Evolutionary conservation across 192 early-diverging fungal species (phyloP).

Genomic region (Coemansia sp.): DNA sequence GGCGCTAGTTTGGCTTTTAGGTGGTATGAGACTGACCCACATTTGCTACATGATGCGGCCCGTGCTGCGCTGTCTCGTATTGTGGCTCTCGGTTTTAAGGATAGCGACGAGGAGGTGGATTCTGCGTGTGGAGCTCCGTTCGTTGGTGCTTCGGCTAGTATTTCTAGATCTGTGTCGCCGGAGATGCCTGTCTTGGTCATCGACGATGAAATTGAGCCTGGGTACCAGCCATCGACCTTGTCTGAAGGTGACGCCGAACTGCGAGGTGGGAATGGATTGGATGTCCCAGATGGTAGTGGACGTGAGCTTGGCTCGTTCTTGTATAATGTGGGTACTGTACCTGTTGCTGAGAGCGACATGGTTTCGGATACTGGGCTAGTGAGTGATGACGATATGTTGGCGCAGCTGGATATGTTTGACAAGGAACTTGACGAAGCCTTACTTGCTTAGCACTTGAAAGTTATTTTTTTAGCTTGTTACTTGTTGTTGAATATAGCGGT

Average conservation of each 20-base stretch:
- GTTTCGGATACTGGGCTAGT: neutral
- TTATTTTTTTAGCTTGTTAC: too few relatives aligned
- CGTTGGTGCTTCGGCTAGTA: neutral
- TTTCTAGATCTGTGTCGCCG: slow-evolving; percentile 27
- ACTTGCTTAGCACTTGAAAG: neutral
- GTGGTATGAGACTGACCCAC: slow-evolving; percentile 46
- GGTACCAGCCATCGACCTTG: neutral
- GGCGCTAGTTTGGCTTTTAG: neutral
- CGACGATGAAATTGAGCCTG: neutral
- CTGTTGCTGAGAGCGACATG: neutral
- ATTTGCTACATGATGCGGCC: slow-evolving; percentile 17
- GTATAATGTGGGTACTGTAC: neutral
- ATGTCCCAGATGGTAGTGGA: neutral
- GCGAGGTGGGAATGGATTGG: neutral
- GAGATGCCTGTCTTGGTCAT: slow-evolving; percentile 48
- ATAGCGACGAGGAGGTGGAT: neutral
- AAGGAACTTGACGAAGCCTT: slow-evolving; percentile 42
- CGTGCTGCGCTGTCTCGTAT: slow-evolving; percentile 23
- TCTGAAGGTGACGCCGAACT: neutral
- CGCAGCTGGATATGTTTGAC: slow-evolving; percentile 55
- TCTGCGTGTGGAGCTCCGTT: neutral
- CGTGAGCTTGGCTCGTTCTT: neutral
- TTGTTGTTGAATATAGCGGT: neutral
- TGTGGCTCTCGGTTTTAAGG: slow-evolving; percentile 24
- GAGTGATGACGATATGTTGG: slow-evolving; percentile 27